Conservation (phyloP, 2,329 filamentous ascomycete genomes). For the Venturia asperata region DNA sequence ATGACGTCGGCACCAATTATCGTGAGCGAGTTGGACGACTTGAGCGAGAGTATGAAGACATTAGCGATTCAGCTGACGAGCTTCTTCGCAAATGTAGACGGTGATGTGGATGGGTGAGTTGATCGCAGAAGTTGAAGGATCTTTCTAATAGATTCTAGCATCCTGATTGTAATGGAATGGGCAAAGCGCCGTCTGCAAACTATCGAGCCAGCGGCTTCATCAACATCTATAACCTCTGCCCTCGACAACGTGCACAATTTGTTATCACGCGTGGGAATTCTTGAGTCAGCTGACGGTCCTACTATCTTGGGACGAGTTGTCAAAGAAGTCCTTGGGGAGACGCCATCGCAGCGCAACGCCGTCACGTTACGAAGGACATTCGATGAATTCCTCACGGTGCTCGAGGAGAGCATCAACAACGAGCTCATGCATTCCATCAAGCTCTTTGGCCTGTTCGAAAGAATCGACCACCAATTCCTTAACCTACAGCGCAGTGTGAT, state of each 20-base stretch:
- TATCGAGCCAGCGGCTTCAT: slow-evolving; percentile 35
- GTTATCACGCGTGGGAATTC: slow-evolving; percentile 52
- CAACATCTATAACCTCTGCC: slow-evolving; percentile 60
- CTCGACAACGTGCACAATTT: slow-evolving; percentile 80
- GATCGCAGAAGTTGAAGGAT: background rate
- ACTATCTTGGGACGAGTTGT: slow-evolving; percentile 63
- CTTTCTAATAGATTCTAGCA: slow-evolving; percentile 41
- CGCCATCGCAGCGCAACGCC: slow-evolving; percentile 71
- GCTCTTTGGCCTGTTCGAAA: slow-evolving; percentile 84
- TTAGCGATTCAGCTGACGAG: slow-evolving; percentile 78
- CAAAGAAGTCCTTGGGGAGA: slow-evolving; percentile 70
- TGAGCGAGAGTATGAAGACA: slow-evolving; percentile 78
- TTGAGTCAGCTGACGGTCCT: slow-evolving; percentile 41
- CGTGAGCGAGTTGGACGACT: slow-evolving; percentile 73
- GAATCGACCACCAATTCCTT: slow-evolving; percentile 82
- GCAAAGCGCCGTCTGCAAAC: slow-evolving; percentile 72
- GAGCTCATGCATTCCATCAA: slow-evolving; percentile 74
- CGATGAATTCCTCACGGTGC: slow-evolving; percentile 74
- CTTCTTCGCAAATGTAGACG: slow-evolving; percentile 90
- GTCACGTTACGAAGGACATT: slow-evolving; percentile 79
- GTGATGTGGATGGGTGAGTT: slow-evolving; percentile 73
- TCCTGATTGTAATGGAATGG: slow-evolving; percentile 95
- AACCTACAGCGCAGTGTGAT: slow-evolving; percentile 80
- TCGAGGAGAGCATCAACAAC: slow-evolving; percentile 81
- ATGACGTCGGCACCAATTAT: slow-evolving; percentile 87